phyloP scores from a whole-genome alignment of 352 stramenopile species.

The Phytophthora tentaculata region DNA sequence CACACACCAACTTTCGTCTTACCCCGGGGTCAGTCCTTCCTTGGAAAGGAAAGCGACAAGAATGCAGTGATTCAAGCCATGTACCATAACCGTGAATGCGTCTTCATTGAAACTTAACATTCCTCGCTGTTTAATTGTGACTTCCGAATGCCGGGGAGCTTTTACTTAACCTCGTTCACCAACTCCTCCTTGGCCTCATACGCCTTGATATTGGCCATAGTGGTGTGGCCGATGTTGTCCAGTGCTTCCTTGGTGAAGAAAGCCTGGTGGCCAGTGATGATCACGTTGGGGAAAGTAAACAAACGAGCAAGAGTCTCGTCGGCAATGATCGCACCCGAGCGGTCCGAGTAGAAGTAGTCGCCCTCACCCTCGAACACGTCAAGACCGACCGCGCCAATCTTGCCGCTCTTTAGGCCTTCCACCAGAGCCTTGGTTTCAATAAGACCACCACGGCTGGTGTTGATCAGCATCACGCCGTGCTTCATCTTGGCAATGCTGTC shows the following conservation, averaged over 20 bases:
- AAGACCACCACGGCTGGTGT: slow-evolving; percentile 88
- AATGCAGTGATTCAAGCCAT: no score
- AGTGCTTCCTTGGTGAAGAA: slow-evolving; percentile 85
- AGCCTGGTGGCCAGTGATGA: slow-evolving; percentile 82
- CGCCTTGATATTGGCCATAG: slow-evolving; percentile 77
- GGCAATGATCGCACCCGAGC: slow-evolving; percentile 67
- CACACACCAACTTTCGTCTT: no score
- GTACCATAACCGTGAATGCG: no score
- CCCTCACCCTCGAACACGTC: slow-evolving; percentile 91
- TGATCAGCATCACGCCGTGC: slow-evolving; percentile 90
- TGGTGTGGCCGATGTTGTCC: slow-evolving; percentile 73
- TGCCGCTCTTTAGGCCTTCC: slow-evolving; percentile 74
- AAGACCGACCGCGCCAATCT: slow-evolving; percentile 80
- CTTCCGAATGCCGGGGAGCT: no score
- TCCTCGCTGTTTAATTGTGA: no score
- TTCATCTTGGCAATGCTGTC: slow-evolving; percentile 89
- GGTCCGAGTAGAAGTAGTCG: slow-evolving; percentile 83
- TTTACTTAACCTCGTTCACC: slow-evolving; percentile 65
- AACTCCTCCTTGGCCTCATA: slow-evolving; percentile 49
- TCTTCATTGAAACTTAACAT: no score
- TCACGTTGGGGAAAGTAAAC: slow-evolving; percentile 85
- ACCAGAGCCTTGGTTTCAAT: slow-evolving; percentile 88
- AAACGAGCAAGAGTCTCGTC: slow-evolving; percentile 77
- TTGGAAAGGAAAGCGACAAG: no score
- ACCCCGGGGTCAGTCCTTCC: no score